Evolutionary conservation across 2,329 filamentous ascomycete genomes (phyloP), one percentile per base, ranked within the genome.

Genomic region (Chrysosporium queenslandicum): DNA sequence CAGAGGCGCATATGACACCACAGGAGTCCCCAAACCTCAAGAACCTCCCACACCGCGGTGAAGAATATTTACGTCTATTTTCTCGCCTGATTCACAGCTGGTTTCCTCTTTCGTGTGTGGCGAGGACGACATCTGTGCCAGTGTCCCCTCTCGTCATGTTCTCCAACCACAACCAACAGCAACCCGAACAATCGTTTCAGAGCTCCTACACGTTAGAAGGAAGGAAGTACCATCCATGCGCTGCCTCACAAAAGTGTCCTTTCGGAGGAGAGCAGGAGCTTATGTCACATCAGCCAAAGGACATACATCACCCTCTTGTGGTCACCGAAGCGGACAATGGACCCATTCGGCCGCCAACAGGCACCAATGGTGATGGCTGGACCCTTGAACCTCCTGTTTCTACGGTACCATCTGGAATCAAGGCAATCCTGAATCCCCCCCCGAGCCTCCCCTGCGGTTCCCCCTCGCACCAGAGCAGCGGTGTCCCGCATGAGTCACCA

Each of bases 401-500:
- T n/a, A 40, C 36, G 14, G 18, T 40, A 21, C 61, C 62, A 42
- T 61, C 64, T 43, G 68, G 66, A 6, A 66, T 71, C 14, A 66
- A 68, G 53, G 62, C 68, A 9, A 71, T 71, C 51, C 54, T 71
- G 56, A 71, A 71, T 45, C 66, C 65, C 14, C 60, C 67, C 4
- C 57, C 62, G n/a, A 63, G 63, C 43, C 46, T 60, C 27, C 54
- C 53, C 12, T 29, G 54, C 16, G 59, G 54, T 18, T 30, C 49
- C 16, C 27, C 50, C 29, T 11, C 47, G 43, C 25, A 52, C 20
- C 55, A 59, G 37, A 51, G 53, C 37, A 56, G 47, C 41, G 61
- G 63, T 20, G 66, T 66, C 25, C 61, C 61, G 21, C 51, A 63
- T 5, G 59, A 57, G 7, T 59, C 23, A 53, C 59, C 49, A n/a